Evolutionary conservation across 495 filamentous ascomycete species (phyloP).

Genomic region (Penicillium goetzii): DNA sequence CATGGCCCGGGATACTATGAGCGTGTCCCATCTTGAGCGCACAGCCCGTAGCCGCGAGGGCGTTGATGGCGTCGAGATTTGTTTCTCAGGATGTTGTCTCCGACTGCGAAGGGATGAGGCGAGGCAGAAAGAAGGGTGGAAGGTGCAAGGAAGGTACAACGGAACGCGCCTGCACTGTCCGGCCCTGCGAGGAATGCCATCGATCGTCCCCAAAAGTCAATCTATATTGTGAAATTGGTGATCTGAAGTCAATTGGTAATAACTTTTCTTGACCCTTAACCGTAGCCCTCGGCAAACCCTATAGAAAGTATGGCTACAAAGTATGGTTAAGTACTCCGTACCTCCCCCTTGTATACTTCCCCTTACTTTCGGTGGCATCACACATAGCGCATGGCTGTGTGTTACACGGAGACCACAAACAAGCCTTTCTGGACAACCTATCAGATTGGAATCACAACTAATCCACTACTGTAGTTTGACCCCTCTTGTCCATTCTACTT

Average conservation of each 20-base stretch:
- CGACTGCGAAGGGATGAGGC: neutral
- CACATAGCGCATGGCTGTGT: neutral
- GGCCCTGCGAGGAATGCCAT: neutral
- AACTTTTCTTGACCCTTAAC: no score
- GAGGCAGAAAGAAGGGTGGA: neutral
- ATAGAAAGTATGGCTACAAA: neutral
- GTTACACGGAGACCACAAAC: neutral
- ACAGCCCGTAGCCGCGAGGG: neutral
- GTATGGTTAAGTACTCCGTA: neutral
- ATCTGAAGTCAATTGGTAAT: neutral
- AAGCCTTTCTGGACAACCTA: neutral
- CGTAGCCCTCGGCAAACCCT: neutral
- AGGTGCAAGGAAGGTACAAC: neutral
- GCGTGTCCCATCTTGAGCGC: constrained; percentile 15
- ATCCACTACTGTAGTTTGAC: neutral
- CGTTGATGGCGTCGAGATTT: neutral
- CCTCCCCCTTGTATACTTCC: neutral
- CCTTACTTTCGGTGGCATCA: neutral
- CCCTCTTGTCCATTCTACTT: neutral
- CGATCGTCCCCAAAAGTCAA: neutral
- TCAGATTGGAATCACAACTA: neutral
- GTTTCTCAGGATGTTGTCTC: neutral
- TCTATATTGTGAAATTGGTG: neutral
- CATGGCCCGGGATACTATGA: constrained; percentile 19
- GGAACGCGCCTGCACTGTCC: neutral